Evolutionary conservation across 768 basidiomycete genomes (phyloP), one percentile per base, ranked within the genome.

Genomic region (Boletellus sp.): DNA sequence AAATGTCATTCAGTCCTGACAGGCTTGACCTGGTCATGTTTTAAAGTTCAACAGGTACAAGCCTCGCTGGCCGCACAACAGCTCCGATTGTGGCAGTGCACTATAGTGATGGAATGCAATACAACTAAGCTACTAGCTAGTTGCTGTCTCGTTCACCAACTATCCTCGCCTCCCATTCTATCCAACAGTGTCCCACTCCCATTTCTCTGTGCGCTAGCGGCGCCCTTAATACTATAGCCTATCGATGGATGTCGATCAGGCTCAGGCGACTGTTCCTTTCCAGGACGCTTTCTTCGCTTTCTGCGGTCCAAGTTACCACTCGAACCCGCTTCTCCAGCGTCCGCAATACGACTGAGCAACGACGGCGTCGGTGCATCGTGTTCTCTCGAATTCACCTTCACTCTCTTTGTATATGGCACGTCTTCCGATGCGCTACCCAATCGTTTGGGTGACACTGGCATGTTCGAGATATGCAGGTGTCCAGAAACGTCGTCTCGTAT

Each of bases 141-240:
- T 55, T 42, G 57, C 62, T 62, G 57, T 53, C 59, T 69, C 62
- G 56, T 64, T 57, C 57, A 58, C 52, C 61, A 42, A 45, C 45
- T 57, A 41, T 58, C 53, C 50, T 64, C 61, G 28, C 32, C 43
- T 47, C 37, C 44, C 49, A 75, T 53, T 59, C 75, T 72, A 54
- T 69, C 60, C 54, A 76, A 60, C 19, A 77, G 58, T 16, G 44
- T 28, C 34, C 47, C 52, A 31, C 50, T 47, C 50, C 52, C 61
- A 31, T 54, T 55, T 53, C 57, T 60, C 46, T 51, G 54, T 39
- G 57, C 66, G 39, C 47, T 71, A 39, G 79, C 80, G 22, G 80
- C 80, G 44, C 80, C 80, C 56, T 75, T 79, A 55, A 81, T 81
- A 54, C 76, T 79, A 53, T 66, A 75, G 35, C 77, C 79, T n/a